These are phyloP conservation scores for Inga leiocalycina DNA, from an alignment of 306 rosid species.

Conservation along the genomic window DNA sequence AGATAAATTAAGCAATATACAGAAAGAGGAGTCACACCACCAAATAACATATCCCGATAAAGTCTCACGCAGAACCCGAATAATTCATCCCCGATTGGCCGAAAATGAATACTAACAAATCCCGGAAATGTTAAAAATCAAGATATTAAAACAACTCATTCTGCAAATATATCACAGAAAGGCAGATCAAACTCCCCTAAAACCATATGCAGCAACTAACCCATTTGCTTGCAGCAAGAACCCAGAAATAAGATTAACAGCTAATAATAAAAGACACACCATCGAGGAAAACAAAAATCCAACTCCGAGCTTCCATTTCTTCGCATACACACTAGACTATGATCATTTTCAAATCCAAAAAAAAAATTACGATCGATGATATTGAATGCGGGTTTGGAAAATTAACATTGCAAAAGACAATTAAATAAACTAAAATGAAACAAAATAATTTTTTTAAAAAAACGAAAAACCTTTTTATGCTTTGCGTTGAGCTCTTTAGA, in stretches of 20 bases:
- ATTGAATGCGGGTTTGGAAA: neutral
- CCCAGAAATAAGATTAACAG: neutral
- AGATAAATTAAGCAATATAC: neutral
- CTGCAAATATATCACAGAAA: neutral
- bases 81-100: neutral
- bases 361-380: slow-evolving; percentile 26
- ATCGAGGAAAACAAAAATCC: neutral
- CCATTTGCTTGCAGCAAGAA: slow-evolving; percentile 25
- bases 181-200: slow-evolving; percentile 43
- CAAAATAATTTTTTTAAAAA: slow-evolving; percentile 9
- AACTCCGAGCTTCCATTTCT: slow-evolving; percentile 21
- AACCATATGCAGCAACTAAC: slow-evolving; percentile 3
- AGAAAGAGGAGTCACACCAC: slow-evolving; percentile 2
- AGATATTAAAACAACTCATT: neutral
- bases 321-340: slow-evolving; percentile 4
- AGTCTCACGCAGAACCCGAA: neutral
- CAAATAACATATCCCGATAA: neutral
- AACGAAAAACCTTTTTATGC: slow-evolving; percentile 70
- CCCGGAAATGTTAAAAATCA: neutral
- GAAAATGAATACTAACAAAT: neutral
- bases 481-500: slow-evolving; percentile 95
- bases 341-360: slow-evolving; percentile 32
- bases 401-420: neutral
- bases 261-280: neutral
- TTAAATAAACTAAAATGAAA: neutral